These are phyloP conservation scores for Metschnikowia colocasiae DNA, from an alignment of 805 yeast species.

Conservation along the genomic window DNA sequence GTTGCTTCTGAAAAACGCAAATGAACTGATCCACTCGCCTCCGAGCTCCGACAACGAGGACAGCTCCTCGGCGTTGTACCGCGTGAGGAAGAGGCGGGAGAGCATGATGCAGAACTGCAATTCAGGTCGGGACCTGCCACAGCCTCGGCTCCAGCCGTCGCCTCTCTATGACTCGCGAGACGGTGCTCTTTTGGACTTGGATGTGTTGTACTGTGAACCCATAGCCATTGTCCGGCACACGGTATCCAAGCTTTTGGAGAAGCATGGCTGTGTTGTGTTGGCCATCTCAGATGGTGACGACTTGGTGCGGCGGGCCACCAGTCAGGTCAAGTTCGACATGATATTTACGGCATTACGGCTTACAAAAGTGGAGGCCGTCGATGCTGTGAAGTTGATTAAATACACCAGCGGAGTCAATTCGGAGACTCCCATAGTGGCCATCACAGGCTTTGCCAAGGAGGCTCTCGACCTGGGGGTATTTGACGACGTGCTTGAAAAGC, in stretches of 20 bases:
- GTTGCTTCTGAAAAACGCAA: slow-evolving; percentile 19
- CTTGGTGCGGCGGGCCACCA: slow-evolving; percentile 72
- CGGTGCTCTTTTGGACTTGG: slow-evolving; percentile 37
- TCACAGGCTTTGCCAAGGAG: slow-evolving; percentile 69
- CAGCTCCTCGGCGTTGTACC: slow-evolving; percentile 44
- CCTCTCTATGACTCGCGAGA: slow-evolving; percentile 1
- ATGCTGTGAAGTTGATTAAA: slow-evolving; percentile 71
- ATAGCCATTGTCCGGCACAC: slow-evolving; percentile 77
- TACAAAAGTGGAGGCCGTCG: slow-evolving; percentile 65
- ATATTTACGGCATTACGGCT: slow-evolving; percentile 72
- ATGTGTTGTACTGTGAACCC: slow-evolving; percentile 80
- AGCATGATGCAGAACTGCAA: slow-evolving; percentile 36
- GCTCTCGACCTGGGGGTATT: slow-evolving; percentile 54
- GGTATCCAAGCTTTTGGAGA: slow-evolving; percentile 58
- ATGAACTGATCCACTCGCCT: slow-evolving; percentile 37
- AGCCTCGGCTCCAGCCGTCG: slow-evolving; percentile 9
- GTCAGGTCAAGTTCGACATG: slow-evolving; percentile 78
- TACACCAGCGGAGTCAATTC: slow-evolving; percentile 76
- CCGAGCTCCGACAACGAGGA: slow-evolving; percentile 71
- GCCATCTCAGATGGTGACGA: slow-evolving; percentile 79
- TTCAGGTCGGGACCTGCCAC: slow-evolving; percentile 13
- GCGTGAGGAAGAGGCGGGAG: slow-evolving; percentile 54
- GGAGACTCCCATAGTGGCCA: slow-evolving; percentile 70
- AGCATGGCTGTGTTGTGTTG: slow-evolving; percentile 76
- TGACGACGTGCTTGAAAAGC: slow-evolving; percentile 72